These are phyloP conservation scores for Chaetomium tenue DNA, from an alignment of 495 filamentous ascomycete genomes.

Conservation along the genomic window DNA sequence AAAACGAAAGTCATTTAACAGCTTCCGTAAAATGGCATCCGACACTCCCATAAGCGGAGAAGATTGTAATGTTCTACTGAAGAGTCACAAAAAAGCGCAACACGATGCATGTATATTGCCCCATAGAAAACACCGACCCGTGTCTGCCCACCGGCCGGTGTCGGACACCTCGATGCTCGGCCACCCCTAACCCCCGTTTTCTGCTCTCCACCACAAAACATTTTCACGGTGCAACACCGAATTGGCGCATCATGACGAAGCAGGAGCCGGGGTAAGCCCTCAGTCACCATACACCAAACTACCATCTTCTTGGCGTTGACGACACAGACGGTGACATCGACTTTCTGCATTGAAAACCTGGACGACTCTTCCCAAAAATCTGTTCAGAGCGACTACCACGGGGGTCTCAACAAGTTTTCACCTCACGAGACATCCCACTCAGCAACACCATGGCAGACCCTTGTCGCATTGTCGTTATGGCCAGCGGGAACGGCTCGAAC, in stretches of 20 bases:
- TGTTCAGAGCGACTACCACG: background rate
- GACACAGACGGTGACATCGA: background rate
- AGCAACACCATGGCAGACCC: conserved; percentile 27
- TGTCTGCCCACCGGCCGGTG: background rate
- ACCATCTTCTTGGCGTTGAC: background rate
- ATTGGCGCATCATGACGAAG: conserved; percentile 16
- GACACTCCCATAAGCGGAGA: too few species aligned
- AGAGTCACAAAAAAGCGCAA: too few species aligned
- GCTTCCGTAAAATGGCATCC: too few species aligned
- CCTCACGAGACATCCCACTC: background rate
- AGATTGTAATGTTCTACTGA: too few species aligned
- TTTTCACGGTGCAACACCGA: conserved; percentile 5
- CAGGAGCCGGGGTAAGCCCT: background rate
- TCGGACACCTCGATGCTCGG: background rate
- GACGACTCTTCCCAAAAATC: background rate
- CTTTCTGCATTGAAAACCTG: background rate
- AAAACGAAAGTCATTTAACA: too few species aligned
- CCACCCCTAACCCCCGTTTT: conserved; percentile 13
- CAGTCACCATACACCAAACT: background rate
- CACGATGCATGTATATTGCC: too few species aligned
- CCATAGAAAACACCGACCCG: too few species aligned
- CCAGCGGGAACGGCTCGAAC: conserved; percentile 79
- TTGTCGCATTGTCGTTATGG: conserved; percentile 44
- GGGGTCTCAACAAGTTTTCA: background rate
- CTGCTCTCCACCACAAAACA: conserved; percentile 7